Conservation (phyloP, 345 rosid genomes). For the Bruguiera sexangula region DNA sequence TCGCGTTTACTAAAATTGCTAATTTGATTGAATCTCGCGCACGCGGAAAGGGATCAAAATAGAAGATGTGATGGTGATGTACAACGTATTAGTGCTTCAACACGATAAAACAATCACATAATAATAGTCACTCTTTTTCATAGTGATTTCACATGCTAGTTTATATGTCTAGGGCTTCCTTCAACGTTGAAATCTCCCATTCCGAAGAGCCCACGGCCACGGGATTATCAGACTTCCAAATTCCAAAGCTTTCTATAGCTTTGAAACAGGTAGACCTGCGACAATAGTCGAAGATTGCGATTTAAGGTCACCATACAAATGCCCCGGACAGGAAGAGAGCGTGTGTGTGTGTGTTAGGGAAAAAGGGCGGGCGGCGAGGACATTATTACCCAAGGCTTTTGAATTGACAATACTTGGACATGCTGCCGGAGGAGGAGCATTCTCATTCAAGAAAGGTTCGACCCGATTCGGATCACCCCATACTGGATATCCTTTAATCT, state of each 20-base stretch:
- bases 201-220: no score
- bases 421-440: conserved; percentile 75
- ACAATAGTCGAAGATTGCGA: conserved; percentile 6
- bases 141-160: no score
- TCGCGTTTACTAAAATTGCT: no score
- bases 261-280: conserved; percentile 84
- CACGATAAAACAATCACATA: neutral
- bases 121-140: neutral
- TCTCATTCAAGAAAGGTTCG: conserved; percentile 78
- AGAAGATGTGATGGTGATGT: no score
- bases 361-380: no score
- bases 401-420: conserved; percentile 91
- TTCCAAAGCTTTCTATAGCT: conserved; percentile 40
- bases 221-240: no score
- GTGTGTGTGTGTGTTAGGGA: no score
- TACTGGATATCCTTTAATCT: conserved; percentile 78
- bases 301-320: neutral
- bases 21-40: no score
- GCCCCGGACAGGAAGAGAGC: neutral
- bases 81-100: neutral
- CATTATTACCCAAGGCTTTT: conserved; percentile 58
- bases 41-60: no score
- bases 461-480: conserved; percentile 79
- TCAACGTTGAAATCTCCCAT: no score
- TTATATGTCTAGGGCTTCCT: no score